phyloP scores from a whole-genome alignment of 768 basidiomycete genomes.

The Panaeolus cyanescens region DNA sequence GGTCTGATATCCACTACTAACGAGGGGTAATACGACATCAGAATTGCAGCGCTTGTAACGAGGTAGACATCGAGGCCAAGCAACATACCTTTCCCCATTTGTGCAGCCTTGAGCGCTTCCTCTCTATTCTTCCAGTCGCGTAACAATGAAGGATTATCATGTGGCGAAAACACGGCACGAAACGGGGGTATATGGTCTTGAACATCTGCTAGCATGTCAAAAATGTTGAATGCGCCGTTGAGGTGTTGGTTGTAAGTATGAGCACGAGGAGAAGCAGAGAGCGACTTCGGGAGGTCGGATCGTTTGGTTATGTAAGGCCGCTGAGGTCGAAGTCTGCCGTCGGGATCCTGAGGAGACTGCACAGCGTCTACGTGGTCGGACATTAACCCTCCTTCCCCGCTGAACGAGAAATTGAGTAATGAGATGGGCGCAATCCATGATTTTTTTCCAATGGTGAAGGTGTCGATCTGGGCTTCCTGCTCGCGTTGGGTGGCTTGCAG shows the following conservation, averaged over 20 bases:
- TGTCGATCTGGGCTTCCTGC: slow-evolving; percentile 38
- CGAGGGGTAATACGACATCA: no score
- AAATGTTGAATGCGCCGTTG: slow-evolving; percentile 31
- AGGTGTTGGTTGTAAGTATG: slow-evolving; percentile 5
- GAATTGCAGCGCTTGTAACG: no score
- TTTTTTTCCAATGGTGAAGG: slow-evolving; percentile 42
- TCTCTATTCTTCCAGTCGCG: slow-evolving; percentile 35
- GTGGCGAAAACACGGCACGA: slow-evolving; percentile 50
- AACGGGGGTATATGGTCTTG: slow-evolving; percentile 45
- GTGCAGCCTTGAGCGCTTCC: slow-evolving; percentile 37
- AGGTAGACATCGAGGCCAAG: background rate
- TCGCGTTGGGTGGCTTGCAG: slow-evolving; percentile 34
- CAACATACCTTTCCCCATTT: slow-evolving; percentile 34
- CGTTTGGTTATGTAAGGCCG: background rate
- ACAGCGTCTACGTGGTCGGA: background rate
- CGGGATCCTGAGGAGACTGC: background rate
- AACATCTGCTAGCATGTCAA: slow-evolving; percentile 42
- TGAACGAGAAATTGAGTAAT: background rate
- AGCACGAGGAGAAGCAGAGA: background rate
- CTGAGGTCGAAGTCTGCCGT: background rate
- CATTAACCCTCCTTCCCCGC: background rate
- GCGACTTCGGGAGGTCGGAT: background rate
- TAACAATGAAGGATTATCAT: slow-evolving; percentile 46
- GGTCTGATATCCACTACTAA: background rate
- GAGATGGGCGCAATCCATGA: slow-evolving; percentile 1